Evolutionary conservation across 2,329 filamentous ascomycete species (phyloP).

Genomic region (Fusarium sp.): DNA sequence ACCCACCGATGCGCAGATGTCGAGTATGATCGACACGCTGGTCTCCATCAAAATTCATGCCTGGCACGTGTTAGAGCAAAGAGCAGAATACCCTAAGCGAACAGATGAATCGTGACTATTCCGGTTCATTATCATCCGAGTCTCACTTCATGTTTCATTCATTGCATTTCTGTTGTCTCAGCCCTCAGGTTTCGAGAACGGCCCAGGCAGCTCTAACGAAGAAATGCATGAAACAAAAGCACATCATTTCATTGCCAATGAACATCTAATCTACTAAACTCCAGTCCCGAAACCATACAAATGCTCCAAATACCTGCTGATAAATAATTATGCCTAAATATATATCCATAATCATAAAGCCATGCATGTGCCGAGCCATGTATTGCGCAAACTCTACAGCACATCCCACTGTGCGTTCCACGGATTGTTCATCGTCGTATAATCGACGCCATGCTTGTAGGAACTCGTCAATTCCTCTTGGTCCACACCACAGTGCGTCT

Average conservation of each 20-base stretch:
- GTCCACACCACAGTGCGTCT: conserved; percentile 82
- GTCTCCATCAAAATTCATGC: conserved; percentile 21
- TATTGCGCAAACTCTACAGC: conserved; percentile 41
- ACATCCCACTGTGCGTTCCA: conserved; percentile 62
- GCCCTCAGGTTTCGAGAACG: conserved; percentile 18
- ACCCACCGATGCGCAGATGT: conserved; percentile 25
- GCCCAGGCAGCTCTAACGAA: conserved; percentile 3
- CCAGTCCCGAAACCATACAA: conserved; percentile 12
- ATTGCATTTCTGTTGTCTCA: conserved; percentile 16
- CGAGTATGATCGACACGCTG: conserved; percentile 32
- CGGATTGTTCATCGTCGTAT: conserved; percentile 63
- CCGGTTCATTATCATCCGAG: conserved; percentile 35
- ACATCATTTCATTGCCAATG: conserved; percentile 30
- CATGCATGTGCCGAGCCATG: conserved; percentile 2
- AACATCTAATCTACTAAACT: conserved; percentile 30
- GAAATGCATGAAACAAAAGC: conserved; percentile 12
- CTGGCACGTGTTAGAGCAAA: conserved; percentile 16
- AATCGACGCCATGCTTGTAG: conserved; percentile 74
- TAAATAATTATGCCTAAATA: conserved; percentile 27
- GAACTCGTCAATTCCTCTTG: conserved; percentile 76
- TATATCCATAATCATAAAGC: conserved; percentile 27
- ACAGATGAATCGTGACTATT: conserved; percentile 19
- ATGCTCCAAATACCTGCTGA: conserved; percentile 15
- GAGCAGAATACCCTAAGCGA: conserved; percentile 3
- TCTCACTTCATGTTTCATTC: conserved; percentile 35